Conservation (phyloP, 2,329 filamentous ascomycete species). For the Clarireedia sp. region DNA sequence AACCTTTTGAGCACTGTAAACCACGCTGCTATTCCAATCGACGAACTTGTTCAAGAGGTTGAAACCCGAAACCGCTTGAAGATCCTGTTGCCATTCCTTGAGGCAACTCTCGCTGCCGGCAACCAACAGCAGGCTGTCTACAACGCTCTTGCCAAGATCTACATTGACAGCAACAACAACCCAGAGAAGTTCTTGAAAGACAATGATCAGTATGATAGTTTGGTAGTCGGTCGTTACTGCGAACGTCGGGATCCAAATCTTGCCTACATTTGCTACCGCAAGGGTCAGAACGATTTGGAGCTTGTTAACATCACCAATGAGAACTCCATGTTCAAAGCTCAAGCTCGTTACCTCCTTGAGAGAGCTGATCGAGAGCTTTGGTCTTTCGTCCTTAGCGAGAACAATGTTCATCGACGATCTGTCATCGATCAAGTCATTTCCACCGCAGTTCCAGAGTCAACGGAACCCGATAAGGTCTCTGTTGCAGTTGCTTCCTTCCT, state of each 20-base stretch:
- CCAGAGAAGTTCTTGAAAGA: conserved; percentile 96
- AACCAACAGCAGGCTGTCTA: conserved; percentile 96
- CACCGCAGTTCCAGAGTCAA: conserved; percentile 87
- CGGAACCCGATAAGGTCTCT: conserved; percentile 88
- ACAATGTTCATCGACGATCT: conserved; percentile 90
- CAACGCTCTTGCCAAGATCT: conserved; percentile 97
- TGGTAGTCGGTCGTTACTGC: conserved; percentile 93
- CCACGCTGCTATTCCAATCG: conserved; percentile 78
- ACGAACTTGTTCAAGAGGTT: conserved; percentile 90
- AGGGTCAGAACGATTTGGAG: conserved; percentile 95
- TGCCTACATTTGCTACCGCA: conserved; percentile 88
- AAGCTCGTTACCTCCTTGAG: conserved; percentile 89
- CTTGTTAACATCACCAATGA: conserved; percentile 97
- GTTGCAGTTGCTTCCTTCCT: conserved; percentile 92
- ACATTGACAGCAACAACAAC: conserved; percentile 98
- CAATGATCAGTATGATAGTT: conserved; percentile 91
- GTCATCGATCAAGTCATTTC: conserved; percentile 94
- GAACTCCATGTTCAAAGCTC: conserved; percentile 99
- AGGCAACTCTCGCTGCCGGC: conserved; percentile 78
- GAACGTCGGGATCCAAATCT: conserved; percentile 97
- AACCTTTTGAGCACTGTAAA: conserved; percentile 79
- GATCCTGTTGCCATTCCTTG: conserved; percentile 90
- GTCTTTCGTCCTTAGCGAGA: conserved; percentile 88
- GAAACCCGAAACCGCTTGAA: conserved; percentile 93
- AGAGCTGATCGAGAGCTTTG: conserved; percentile 86